These are phyloP conservation scores for Colletotrichum endophyticum DNA, from an alignment of 2,329 filamentous ascomycete species.

Conservation along the genomic window DNA sequence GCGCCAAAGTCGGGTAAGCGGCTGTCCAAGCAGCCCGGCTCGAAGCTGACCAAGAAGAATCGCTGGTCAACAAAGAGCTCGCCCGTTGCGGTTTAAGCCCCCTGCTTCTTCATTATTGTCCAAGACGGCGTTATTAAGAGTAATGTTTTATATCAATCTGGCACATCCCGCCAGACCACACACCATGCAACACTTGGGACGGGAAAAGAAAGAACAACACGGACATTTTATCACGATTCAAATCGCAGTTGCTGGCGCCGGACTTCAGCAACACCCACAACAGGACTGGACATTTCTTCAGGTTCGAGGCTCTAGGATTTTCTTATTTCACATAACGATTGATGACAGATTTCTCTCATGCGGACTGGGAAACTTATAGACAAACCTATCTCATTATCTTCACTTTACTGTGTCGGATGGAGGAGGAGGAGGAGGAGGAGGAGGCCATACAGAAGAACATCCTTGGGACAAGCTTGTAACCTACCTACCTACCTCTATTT, in stretches of 20 bases:
- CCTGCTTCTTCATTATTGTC: not conserved
- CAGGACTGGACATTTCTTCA: not conserved
- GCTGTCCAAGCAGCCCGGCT: conserved; percentile 32
- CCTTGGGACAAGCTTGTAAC: not conserved
- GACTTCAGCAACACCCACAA: conserved; percentile 4
- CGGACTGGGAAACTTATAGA: conserved; percentile 7
- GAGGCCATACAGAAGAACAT: not conserved
- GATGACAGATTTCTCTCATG: conserved; percentile 3
- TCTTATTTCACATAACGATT: not conserved
- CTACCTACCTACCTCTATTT: not conserved
- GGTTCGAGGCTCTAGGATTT: not conserved
- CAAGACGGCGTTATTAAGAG: not conserved
- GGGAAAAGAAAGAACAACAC: not conserved
- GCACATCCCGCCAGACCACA: not conserved
- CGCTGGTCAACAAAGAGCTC: conserved; percentile 32
- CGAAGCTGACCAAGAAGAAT: conserved; percentile 33
- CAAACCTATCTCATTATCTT: not conserved
- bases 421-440: too few relatives aligned
- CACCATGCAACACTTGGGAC: not conserved
- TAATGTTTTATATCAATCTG: not conserved
- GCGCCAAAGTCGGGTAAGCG: conserved; percentile 25
- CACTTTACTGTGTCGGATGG: not conserved
- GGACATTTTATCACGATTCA: not conserved
- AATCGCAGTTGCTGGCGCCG: not conserved
- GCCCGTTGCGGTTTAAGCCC: conserved; percentile 29